These are phyloP conservation scores for Aspergillus proliferans DNA, from an alignment of 2,329 filamentous ascomycete species.

Conservation along the genomic window DNA sequence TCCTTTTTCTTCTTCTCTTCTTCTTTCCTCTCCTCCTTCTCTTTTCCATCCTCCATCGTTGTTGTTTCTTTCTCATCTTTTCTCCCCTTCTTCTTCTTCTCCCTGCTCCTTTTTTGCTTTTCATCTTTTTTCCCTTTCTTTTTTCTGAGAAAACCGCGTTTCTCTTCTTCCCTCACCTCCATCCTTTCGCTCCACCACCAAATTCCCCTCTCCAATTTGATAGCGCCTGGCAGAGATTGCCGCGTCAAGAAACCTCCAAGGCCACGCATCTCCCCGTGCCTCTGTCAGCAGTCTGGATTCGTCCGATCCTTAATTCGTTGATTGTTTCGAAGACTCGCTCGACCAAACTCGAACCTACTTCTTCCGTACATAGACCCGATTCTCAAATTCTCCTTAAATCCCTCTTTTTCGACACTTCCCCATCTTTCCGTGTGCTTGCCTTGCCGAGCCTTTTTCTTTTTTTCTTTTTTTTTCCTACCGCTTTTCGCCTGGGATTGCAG, in stretches of 20 bases:
- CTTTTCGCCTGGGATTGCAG: slow-evolving; percentile 27
- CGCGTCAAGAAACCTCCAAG: slow-evolving; percentile 15
- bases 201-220: not conserved
- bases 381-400: not conserved
- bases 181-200: not conserved
- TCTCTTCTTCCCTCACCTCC: slow-evolving; percentile 15
- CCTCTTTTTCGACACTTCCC: slow-evolving; percentile 6
- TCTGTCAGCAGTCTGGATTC: slow-evolving; percentile 4
- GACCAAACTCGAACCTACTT: not conserved
- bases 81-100: slow-evolving; percentile 11
- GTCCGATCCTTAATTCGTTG: not conserved
- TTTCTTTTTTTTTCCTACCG: slow-evolving; percentile 3
- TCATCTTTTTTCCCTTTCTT: slow-evolving; percentile 6
- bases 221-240: not conserved
- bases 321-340: not conserved
- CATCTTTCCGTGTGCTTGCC: slow-evolving; percentile 13
- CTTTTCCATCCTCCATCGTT: slow-evolving; percentile 1
- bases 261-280: slow-evolving; percentile 15
- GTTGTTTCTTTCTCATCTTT: slow-evolving; percentile 8
- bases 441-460: slow-evolving; percentile 12
- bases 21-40: slow-evolving; percentile 14
- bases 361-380: not conserved
- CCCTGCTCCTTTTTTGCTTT: slow-evolving; percentile 7
- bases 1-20: slow-evolving; percentile 1
- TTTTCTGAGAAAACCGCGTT: slow-evolving; percentile 21